Percentiles rank a stretch among this genome's conserved stretches.
These are phyloP conservation scores for Talaromyces sp. DNA, from an alignment of 2,329 filamentous ascomycete species.

Conservation along the genomic window DNA sequence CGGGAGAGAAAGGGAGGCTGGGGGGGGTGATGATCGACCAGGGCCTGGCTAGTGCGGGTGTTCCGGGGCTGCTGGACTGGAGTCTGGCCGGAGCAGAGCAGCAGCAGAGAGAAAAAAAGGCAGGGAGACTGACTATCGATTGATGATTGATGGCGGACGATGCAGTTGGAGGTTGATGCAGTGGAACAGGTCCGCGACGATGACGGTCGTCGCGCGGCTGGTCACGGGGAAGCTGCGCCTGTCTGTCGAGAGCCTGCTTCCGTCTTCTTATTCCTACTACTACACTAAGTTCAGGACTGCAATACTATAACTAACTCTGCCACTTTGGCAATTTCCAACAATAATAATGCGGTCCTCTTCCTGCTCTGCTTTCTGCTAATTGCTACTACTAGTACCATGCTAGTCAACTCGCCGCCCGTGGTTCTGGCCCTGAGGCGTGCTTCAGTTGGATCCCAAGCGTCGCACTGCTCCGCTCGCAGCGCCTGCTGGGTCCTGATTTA, in stretches of 20 bases:
- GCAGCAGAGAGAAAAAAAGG: not conserved
- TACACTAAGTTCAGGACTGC: too few relatives aligned
- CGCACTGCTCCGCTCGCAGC: not conserved
- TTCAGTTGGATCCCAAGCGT: not conserved
- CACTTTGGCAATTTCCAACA: too few relatives aligned
- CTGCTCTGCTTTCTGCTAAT: not conserved
- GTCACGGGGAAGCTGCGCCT: not conserved
- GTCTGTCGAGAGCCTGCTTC: too few relatives aligned
- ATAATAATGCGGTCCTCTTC: not conserved
- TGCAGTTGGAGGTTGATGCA: not conserved
- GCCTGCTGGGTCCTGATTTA: not conserved
- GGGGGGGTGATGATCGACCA: not conserved
- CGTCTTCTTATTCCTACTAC: too few relatives aligned
- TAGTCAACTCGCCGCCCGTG: not conserved
- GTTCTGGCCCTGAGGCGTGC: not conserved
- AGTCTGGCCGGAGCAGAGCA: not conserved
- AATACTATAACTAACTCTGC: too few relatives aligned
- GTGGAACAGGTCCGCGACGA: not conserved
- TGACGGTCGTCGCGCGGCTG: too few relatives aligned
- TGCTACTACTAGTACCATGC: not conserved
- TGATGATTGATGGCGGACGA: too few relatives aligned
- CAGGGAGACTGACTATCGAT: too few relatives aligned
- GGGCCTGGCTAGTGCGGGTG: not conserved
- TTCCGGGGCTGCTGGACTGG: not conserved
- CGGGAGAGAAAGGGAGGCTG: slow-evolving; percentile 9